Evolutionary conservation across 371 early-diverging fungal species (phyloP), one percentile per base, ranked within the genome.

Genomic region (Cokeromyces recurvatus): DNA sequence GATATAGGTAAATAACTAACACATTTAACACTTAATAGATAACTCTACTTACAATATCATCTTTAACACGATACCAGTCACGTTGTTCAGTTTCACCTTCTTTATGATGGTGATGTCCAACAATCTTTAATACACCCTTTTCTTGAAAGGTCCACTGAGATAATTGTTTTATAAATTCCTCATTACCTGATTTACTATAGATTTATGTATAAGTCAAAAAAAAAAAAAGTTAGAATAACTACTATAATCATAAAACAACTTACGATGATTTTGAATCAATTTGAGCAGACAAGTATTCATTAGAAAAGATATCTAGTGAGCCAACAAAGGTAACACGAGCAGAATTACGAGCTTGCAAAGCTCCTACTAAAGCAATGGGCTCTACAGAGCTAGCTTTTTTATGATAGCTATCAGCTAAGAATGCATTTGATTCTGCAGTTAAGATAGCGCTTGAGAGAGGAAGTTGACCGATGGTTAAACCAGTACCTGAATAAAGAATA

Each of bases 131-230:
- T 8, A 91, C 94, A n/a, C 87, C 75, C 71, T 84, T 89, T 62
- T 95, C 94, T 63, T 92, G 93, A 71, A 95, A 90, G 6, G 83
- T 79, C 98, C 98, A 98, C 57, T 89, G 77, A 32, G 76, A 62
- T 31, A 98, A 46, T 39, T 91, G 89, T 9, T 51, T 55, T 1
- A 78, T 71, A 48, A 97, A 92, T 15, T 58, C 73, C 43, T 54
- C 61, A 64, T 98, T 98, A 39, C 86, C 87, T 15, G 79, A 75
- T 40, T 59, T 62, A 2, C 52, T 36, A 43, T 55, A 64, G 40
- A 15, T n/a, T 9, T 11, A n/a, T n/a, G n/a, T n/a, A n/a, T n/a
- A n/a, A n/a, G n/a, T n/a, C n/a, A n/a, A n/a, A n/a, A n/a, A n/a
- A n/a, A n/a, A n/a, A n/a, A n/a, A n/a, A n/a, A n/a, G n/a, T n/a